Base-by-base conservation (phyloP, 2,329 filamentous ascomycete genomes). In the Sporothrix mexicana region DNA sequence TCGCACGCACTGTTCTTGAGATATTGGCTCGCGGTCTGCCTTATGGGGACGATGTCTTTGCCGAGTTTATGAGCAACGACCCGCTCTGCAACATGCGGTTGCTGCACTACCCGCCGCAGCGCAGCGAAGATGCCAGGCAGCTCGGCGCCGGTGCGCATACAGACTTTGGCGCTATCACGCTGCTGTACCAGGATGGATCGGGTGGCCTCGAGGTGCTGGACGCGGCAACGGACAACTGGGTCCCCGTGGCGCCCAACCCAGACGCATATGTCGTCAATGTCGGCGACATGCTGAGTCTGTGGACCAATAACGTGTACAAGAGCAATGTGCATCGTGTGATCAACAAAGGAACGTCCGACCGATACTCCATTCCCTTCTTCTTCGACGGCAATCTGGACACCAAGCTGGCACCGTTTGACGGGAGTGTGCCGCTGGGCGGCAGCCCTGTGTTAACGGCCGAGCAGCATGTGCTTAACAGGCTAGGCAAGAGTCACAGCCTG, bases 361-460 rank as follows among this genome's bases (percentile, higher is more conserved):
- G 88, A 51, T 89, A 88, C 77, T 87, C 84, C 7, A 81, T 89
- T n/a, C 86, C 87, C 0, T 85, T 88, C 69, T 89, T 88, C 78
- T 85, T 88, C 72, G 85, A 85, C 71, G 86, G 86, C 4, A 87
- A 88, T 78, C 80, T 85, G 6, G 84, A 87, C 69, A 77, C 78
- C 12, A 75, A 77, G 74, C 76, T 82, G 53, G 66, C 74, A 2
- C 80, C 80, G 1, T 76, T 81, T 17, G 80, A 81, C 66, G 79
- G 78, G 15, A 79, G 78, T 68, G 74, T 73, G 70, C 77, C 77
- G 6, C 10, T 67, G 2, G 67, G 73, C 15, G 77, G 74, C 9
- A 77, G 74, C 9, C 77, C 76, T 1, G 74, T 76, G 12, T 43
- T 79, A 23, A 82, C 79, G 7, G 78, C 77, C 0, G 79, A 80